Percentiles rank a stretch among this genome's conserved stretches.
Evolutionary conservation across 139 green algal species (phyloP).

Genomic region (Volvox africanus): DNA sequence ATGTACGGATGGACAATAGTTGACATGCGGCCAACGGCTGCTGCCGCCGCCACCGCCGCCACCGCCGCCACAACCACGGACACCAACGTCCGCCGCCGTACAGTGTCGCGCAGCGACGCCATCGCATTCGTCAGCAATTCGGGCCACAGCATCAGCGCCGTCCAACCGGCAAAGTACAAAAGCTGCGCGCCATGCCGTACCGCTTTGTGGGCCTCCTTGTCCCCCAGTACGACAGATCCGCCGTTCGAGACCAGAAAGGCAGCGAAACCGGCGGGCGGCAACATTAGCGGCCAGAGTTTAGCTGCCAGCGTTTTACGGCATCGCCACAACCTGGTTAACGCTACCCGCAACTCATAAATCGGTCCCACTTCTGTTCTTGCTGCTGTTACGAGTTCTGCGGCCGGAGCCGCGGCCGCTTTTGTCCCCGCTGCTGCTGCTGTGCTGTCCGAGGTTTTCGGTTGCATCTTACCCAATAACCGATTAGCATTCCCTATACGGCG

Average conservation of each 20-base stretch:
- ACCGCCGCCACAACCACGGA: neutral
- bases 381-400: neutral
- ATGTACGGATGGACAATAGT: conserved; percentile 93
- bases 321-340: conserved; percentile 7
- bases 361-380: neutral
- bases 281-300: conserved; percentile 61
- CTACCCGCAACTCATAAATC: neutral
- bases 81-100: neutral
- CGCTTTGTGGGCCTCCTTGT: conserved; percentile 80
- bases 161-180: conserved; percentile 86
- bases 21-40: conserved; percentile 9
- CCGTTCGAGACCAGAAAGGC: conserved; percentile 88
- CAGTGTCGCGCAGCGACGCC: neutral
- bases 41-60: conserved; percentile 14
- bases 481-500: neutral
- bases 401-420: neutral
- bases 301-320: conserved; percentile 41
- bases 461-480: neutral
- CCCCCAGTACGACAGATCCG: conserved; percentile 87
- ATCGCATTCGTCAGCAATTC: conserved; percentile 44
- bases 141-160: conserved; percentile 58
- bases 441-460: neutral
- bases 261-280: conserved; percentile 74
- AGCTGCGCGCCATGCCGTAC: conserved; percentile 83
- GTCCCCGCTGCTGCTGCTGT: neutral